Percentiles rank a stretch among this genome's conserved stretches.
phyloP scores from a whole-genome alignment of 2,329 filamentous ascomycete genomes.

The Apiospora rasikravindrae region DNA sequence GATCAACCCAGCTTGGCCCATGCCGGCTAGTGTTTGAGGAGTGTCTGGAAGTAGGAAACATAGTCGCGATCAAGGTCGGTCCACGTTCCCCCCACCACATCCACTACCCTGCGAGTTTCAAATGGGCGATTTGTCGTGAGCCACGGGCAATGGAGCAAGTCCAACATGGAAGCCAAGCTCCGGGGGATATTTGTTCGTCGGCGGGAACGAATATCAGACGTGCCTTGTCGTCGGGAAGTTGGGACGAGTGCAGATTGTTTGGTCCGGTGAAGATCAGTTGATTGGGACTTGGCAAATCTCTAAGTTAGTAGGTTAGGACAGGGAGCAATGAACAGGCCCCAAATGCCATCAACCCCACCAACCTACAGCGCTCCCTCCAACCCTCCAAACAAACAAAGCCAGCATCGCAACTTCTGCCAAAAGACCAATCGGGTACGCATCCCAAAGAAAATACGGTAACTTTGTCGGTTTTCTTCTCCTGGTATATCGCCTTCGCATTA shows the following conservation, averaged over 20 bases:
- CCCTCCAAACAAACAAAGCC: neutral
- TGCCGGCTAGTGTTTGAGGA: slow-evolving; percentile 1
- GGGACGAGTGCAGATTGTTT: neutral
- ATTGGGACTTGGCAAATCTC: neutral
- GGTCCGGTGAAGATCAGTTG: neutral
- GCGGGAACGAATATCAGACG: neutral
- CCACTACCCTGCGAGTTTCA: neutral
- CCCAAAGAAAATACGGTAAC: neutral
- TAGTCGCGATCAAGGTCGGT: neutral
- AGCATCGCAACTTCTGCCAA: neutral
- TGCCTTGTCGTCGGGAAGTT: neutral
- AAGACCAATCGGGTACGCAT: neutral
- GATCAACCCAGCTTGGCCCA: neutral
- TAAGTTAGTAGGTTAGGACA: neutral
- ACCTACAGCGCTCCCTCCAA: too few species aligned
- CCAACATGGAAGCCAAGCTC: neutral
- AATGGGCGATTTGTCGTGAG: neutral
- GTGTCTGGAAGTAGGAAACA: neutral
- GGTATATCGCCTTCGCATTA: neutral
- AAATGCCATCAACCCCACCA: neutral
- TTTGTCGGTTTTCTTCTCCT: neutral
- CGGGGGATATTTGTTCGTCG: neutral
- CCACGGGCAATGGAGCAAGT: neutral
- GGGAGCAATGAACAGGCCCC: neutral
- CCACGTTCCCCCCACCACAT: slow-evolving; percentile 4